A percentile compares a stretch with the other conserved stretches of the same genome.
These are phyloP conservation scores for Pythium volutum DNA, from an alignment of 352 stramenopile species.

Conservation along the genomic window DNA sequence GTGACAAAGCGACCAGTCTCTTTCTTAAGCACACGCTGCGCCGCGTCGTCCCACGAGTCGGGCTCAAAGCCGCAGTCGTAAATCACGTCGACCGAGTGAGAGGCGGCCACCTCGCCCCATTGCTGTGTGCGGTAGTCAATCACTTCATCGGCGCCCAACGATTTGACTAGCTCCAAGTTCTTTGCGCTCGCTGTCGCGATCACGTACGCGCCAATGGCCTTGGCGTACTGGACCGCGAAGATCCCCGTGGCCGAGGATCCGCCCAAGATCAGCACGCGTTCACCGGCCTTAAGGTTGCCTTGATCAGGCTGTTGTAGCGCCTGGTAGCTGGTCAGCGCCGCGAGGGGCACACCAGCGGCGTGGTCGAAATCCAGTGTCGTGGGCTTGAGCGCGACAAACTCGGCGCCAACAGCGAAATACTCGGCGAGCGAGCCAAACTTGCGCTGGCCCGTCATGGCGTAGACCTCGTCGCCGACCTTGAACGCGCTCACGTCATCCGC, in stretches of 20 bases:
- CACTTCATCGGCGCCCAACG: conserved; percentile 36
- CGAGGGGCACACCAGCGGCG: conserved; percentile 33
- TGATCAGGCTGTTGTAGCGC: conserved; percentile 25
- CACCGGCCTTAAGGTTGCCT: conserved; percentile 35
- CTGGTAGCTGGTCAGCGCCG: conserved; percentile 38
- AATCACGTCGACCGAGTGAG: conserved; percentile 24
- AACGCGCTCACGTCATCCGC: conserved; percentile 27
- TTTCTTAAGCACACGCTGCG: conserved; percentile 41
- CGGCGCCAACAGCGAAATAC: conserved; percentile 35
- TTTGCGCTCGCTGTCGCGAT: conserved; percentile 34
- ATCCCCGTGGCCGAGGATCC: conserved; percentile 35
- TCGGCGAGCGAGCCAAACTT: conserved; percentile 33
- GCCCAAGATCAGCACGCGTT: conserved; percentile 45
- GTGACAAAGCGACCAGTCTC: conserved; percentile 40
- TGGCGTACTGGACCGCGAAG: conserved; percentile 46
- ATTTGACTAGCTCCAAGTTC: conserved; percentile 36
- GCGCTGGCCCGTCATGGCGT: conserved; percentile 21
- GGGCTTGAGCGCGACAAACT: conserved; percentile 43
- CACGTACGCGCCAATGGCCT: conserved; percentile 18
- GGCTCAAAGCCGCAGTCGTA: conserved; percentile 29
- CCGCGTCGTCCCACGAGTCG: conserved; percentile 32
- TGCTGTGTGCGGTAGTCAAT: conserved; percentile 41
- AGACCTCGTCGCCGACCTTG: conserved; percentile 16
- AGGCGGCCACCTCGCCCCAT: conserved; percentile 29
- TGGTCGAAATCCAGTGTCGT: conserved; percentile 39